A percentile compares a stretch with the other conserved stretches of the same genome.
Conservation (phyloP, 768 basidiomycete species). For the Auricularia sp. region DNA sequence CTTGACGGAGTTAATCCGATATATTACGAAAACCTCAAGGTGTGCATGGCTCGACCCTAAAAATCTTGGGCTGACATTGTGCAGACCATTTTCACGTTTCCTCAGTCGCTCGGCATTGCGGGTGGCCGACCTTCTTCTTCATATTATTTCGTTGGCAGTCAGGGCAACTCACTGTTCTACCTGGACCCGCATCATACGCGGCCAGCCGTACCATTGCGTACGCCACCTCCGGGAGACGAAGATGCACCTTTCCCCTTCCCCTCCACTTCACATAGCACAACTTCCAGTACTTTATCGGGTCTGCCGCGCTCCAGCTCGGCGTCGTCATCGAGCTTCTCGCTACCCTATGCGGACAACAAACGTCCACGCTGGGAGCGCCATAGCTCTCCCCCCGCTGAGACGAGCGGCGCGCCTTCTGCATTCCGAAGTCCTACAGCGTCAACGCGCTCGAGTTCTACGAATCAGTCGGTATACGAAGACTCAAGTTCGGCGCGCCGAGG, state of each 20-base stretch:
- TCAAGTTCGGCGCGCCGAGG: constrained; percentile 16
- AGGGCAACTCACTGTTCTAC: constrained; percentile 80
- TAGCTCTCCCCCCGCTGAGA: constrained; percentile 33
- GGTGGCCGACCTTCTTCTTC: constrained; percentile 95
- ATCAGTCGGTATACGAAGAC: background rate
- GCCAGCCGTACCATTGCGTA: constrained; percentile 61
- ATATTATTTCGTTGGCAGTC: constrained; percentile 93
- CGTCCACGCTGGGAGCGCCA: background rate
- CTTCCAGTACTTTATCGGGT: background rate
- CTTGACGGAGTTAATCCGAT: constrained; percentile 91
- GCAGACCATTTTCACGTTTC: constrained; percentile 81
- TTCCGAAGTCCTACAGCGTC: constrained; percentile 19
- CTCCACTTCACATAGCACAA: background rate
- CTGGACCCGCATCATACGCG: constrained; percentile 75
- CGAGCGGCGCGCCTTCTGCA: constrained; percentile 14
- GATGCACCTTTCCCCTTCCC: constrained; percentile 1
- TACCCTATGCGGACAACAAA: background rate
- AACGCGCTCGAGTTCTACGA: constrained; percentile 29
- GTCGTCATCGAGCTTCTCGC: constrained; percentile 4
- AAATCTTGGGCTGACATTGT: background rate
- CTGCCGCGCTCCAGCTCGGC: constrained; percentile 5
- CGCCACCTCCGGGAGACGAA: constrained; percentile 26
- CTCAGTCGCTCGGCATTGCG: constrained; percentile 93
- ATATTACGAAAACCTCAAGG: constrained; percentile 82
- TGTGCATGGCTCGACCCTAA: constrained; percentile 18